A percentile compares a stretch with the other conserved stretches of the same genome.
phyloP scores from a whole-genome alignment of 176 grass and related monocot species.

The Juncus inflexus region DNA sequence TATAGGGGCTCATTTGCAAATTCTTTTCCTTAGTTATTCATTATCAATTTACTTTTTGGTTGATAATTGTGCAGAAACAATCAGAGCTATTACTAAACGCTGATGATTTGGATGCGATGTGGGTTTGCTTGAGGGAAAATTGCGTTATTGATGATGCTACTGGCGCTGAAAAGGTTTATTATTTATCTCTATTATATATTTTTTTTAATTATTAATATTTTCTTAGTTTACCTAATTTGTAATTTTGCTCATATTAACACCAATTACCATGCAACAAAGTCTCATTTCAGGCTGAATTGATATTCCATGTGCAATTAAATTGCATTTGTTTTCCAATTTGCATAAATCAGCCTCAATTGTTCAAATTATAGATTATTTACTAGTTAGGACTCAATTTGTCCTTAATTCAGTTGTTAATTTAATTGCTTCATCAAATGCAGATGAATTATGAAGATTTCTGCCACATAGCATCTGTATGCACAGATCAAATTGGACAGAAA shows the following conservation, averaged over 20 bases:
- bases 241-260: background rate
- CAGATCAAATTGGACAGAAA: slow-evolving; percentile 96
- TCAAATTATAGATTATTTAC: background rate
- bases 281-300: background rate
- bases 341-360: background rate
- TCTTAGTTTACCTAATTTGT: background rate
- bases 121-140: slow-evolving; percentile 96
- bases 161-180: slow-evolving; percentile 84
- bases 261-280: background rate
- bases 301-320: slow-evolving; percentile 2
- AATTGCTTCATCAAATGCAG: slow-evolving; percentile 27
- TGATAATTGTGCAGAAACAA: slow-evolving; percentile 77
- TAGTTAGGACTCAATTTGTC: background rate
- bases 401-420: background rate
- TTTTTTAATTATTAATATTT: background rate
- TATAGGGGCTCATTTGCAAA: too few species aligned
- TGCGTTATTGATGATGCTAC: slow-evolving; percentile 96
- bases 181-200: background rate
- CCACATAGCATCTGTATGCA: slow-evolving; percentile 92
- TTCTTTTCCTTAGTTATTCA: background rate
- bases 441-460: slow-evolving; percentile 99
- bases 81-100: slow-evolving; percentile 94
- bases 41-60: slow-evolving; percentile 10
- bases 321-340: background rate
- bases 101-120: slow-evolving; percentile 99